Conservation (phyloP, 1,139 yeast species). For the Yamadazyma friedrichii region DNA sequence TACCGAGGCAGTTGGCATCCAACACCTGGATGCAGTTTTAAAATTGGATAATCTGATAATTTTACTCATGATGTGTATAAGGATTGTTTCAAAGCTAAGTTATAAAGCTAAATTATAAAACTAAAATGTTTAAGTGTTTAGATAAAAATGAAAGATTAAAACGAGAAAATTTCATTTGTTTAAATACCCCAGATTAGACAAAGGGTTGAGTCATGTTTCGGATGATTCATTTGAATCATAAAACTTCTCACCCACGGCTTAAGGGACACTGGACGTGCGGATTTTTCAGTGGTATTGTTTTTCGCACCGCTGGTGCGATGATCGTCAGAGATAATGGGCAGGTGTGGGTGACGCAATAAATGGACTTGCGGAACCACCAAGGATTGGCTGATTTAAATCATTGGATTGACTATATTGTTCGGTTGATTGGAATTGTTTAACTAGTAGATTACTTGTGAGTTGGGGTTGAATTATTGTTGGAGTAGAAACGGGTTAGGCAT, state of each 20-base stretch:
- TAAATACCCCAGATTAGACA: conserved; percentile 11
- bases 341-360: too few relatives aligned
- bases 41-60: conserved; percentile 35
- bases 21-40: conserved; percentile 47
- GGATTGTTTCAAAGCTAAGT: too few relatives aligned
- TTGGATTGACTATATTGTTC: too few relatives aligned
- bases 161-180: neutral
- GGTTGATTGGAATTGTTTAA: too few relatives aligned
- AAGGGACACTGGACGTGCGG: conserved; percentile 3
- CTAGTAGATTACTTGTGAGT: too few relatives aligned
- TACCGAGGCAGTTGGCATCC: conserved; percentile 34
- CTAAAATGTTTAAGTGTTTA: neutral
- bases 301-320: too few relatives aligned
- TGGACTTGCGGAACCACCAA: too few relatives aligned
- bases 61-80: conserved; percentile 28
- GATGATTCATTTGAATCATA: neutral
- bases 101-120: too few relatives aligned
- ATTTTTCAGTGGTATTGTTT: neutral
- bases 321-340: too few relatives aligned
- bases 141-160: conserved; percentile 1
- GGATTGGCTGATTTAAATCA: too few relatives aligned
- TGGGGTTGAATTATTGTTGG: too few relatives aligned
- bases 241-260: conserved; percentile 1
- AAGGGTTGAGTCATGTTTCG: conserved; percentile 6
- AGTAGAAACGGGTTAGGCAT: too few relatives aligned